Evolutionary conservation across 257 asterid genomes (phyloP).

Genomic region (Dorcoceras hygrometricum): DNA sequence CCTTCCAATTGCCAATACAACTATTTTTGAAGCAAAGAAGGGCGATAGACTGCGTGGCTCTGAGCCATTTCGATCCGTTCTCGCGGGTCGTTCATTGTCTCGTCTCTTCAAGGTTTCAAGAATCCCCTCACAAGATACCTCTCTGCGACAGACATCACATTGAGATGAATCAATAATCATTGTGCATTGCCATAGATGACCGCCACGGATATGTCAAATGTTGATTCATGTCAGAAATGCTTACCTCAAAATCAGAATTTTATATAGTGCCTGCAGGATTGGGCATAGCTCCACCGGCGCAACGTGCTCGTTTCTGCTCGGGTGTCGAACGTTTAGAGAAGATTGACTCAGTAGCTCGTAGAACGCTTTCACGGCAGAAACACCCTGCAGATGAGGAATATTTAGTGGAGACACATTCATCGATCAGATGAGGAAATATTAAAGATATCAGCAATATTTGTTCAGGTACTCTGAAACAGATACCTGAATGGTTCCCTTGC

Average conservation of each 20-base stretch:
- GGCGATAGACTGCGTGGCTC: slow-evolving; percentile 68
- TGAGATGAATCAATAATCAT: slow-evolving; percentile 5
- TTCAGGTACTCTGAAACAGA: not conserved
- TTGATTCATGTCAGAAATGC: not conserved
- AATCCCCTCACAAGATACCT: slow-evolving; percentile 54
- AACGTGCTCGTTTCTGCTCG: slow-evolving; percentile 53
- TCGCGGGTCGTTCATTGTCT: slow-evolving; percentile 86
- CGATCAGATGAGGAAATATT: not conserved
- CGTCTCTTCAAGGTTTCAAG: slow-evolving; percentile 86
- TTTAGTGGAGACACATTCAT: too few relatives aligned
- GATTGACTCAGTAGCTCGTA: slow-evolving; percentile 85
- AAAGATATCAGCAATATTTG: not conserved
- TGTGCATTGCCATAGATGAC: not conserved
- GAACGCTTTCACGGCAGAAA: slow-evolving; percentile 91
- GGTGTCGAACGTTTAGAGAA: slow-evolving; percentile 53
- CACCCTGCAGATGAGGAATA: slow-evolving; percentile 91
- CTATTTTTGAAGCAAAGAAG: slow-evolving; percentile 63
- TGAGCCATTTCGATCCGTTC: slow-evolving; percentile 89
- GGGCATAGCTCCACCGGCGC: slow-evolving; percentile 92
- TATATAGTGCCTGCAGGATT: slow-evolving; percentile 69
- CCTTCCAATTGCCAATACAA: not conserved
- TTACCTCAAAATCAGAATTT: slow-evolving; percentile 59
- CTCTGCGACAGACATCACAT: slow-evolving; percentile 47
- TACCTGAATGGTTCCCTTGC: slow-evolving; percentile 99
- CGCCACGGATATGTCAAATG: not conserved